Evolutionary conservation across 2,329 filamentous ascomycete species (phyloP).

Genomic region (Phialophora chinensis): DNA sequence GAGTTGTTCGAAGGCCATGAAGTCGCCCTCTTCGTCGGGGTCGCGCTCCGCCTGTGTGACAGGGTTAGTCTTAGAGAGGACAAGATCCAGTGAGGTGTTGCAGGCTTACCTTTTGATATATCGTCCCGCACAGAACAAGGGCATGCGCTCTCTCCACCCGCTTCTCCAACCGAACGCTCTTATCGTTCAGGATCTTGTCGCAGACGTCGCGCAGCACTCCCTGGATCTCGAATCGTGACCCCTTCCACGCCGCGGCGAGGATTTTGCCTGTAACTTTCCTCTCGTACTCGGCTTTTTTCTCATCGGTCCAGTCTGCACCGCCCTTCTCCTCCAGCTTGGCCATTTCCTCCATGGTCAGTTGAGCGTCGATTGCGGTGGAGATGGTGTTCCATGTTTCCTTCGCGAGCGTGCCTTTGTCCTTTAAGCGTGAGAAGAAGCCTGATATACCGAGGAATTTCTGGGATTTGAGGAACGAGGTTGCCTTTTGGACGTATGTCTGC

Average conservation of each 20-base stretch:
- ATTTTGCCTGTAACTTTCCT: constrained; percentile 97
- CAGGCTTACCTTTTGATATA: constrained; percentile 76
- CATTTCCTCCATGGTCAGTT: constrained; percentile 99
- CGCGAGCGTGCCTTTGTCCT: constrained; percentile 94
- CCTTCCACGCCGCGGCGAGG: constrained; percentile 92
- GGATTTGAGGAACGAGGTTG: constrained; percentile 83
- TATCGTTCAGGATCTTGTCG: constrained; percentile 80
- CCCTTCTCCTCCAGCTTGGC: constrained; percentile 92
- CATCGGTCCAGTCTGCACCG: constrained; percentile 97
- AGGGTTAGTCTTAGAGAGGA: constrained; percentile 4
- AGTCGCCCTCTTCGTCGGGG: constrained; percentile 96
- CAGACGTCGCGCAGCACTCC: constrained; percentile 93
- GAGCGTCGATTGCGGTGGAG: constrained; percentile 91
- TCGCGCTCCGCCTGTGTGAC: constrained; percentile 75
- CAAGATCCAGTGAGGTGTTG: neutral
- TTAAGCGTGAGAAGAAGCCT: constrained; percentile 90
- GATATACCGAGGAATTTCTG: constrained; percentile 97
- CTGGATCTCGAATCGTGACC: constrained; percentile 97
- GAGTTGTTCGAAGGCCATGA: constrained; percentile 97
- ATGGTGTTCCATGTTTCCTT: constrained; percentile 99
- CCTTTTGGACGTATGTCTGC: constrained; percentile 86
- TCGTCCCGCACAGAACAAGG: constrained; percentile 83
- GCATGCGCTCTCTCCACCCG: constrained; percentile 89
- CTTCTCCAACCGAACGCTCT: constrained; percentile 81
- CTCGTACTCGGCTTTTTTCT: constrained; percentile 95